Conservation (phyloP, 228 moss, liverwort and hornwort species). For the Sphagnum fallax region DNA sequence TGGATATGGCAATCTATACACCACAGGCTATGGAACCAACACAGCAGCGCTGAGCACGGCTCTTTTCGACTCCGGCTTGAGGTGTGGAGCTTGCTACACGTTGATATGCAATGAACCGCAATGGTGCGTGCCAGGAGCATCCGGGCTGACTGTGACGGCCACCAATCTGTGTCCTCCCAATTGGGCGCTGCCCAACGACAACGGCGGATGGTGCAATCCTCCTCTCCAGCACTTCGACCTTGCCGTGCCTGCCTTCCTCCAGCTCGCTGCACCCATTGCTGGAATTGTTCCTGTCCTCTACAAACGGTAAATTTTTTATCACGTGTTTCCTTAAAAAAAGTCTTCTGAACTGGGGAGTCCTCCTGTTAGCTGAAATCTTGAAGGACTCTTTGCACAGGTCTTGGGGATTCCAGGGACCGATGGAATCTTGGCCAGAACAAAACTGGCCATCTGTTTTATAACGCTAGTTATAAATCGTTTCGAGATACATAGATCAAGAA, state of each 20-base stretch:
- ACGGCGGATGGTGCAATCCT: constrained; percentile 63
- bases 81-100: constrained; percentile 63
- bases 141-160: constrained; percentile 37
- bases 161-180: constrained; percentile 51
- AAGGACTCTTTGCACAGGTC: too few species aligned
- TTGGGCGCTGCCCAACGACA: constrained; percentile 16
- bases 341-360: too few species aligned
- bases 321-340: too few species aligned
- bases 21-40: constrained; percentile 57
- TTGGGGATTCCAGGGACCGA: too few species aligned
- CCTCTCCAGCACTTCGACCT: constrained; percentile 76
- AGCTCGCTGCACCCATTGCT: constrained; percentile 43
- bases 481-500: too few species aligned
- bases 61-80: constrained; percentile 53
- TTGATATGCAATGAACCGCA: constrained; percentile 42
- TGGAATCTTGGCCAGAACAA: too few species aligned
- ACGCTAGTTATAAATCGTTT: too few species aligned
- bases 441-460: too few species aligned
- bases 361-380: too few species aligned
- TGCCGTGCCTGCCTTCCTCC: constrained; percentile 59
- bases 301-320: constrained; percentile 26
- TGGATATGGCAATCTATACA: constrained; percentile 60
- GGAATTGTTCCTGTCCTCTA: constrained; percentile 73
- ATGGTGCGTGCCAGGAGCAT: constrained; percentile 36
- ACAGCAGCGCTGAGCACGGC: constrained; percentile 62